These are phyloP conservation scores for Starmerella powellii DNA, from an alignment of 805 yeast species.

Conservation along the genomic window DNA sequence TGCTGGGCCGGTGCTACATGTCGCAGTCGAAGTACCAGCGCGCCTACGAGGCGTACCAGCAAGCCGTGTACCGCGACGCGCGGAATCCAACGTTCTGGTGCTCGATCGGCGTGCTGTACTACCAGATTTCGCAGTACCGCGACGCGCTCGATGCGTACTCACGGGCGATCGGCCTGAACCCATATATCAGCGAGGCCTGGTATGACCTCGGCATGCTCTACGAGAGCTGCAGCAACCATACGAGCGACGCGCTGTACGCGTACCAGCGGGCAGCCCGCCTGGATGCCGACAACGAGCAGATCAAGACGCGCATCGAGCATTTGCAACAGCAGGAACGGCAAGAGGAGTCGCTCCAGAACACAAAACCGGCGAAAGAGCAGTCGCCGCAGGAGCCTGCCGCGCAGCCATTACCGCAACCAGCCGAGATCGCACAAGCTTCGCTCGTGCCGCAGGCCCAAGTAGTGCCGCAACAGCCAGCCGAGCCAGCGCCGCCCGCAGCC, in stretches of 20 bases:
- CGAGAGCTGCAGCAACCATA: constrained; percentile 94
- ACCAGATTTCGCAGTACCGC: constrained; percentile 88
- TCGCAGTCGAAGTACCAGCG: constrained; percentile 87
- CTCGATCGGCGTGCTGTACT: constrained; percentile 86
- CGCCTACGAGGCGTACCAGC: constrained; percentile 97
- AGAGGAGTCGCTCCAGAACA: background rate
- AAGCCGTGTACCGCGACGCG: constrained; percentile 92
- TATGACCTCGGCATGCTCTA: constrained; percentile 93
- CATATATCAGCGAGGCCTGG: constrained; percentile 96
- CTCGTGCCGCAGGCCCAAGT: no score
- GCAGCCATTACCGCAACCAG: constrained; percentile 5
- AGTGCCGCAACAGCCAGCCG: no score
- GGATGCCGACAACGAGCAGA: constrained; percentile 89
- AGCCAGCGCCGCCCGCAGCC: no score
- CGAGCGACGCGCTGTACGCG: constrained; percentile 90
- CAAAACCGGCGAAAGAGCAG: constrained; percentile 12
- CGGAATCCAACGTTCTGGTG: constrained; percentile 98
- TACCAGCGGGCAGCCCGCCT: constrained; percentile 91
- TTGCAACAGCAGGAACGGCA: constrained; percentile 30
- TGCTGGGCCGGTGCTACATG: constrained; percentile 94
- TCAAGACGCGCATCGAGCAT: constrained; percentile 83
- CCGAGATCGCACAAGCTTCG: background rate
- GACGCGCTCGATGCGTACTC: constrained; percentile 98
- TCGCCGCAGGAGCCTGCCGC: constrained; percentile 11
- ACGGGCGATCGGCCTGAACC: constrained; percentile 87